phyloP scores from a whole-genome alignment of 371 early-diverging fungal species.

The Capillidium heterosporum region DNA sequence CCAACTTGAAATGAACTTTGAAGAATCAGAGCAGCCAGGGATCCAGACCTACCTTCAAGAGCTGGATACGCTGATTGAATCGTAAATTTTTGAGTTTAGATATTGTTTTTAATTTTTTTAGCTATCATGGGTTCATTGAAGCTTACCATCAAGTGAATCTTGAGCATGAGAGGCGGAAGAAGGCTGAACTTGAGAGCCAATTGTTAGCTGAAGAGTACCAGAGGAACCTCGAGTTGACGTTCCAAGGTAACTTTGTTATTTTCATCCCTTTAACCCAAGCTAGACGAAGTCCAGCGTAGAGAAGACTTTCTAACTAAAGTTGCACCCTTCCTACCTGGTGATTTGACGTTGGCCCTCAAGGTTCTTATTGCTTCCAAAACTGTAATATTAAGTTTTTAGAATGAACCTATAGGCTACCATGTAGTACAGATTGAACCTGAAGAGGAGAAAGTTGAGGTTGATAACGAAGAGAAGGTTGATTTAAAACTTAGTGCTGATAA shows the following conservation, averaged over 20 bases:
- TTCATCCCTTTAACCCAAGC: not conserved
- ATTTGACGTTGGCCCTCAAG: not conserved
- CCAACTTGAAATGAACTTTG: not conserved
- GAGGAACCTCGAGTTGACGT: not conserved
- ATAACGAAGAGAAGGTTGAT: no score
- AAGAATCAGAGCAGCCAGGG: not conserved
- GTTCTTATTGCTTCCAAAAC: no score
- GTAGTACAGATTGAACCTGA: no score
- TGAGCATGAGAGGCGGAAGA: not conserved
- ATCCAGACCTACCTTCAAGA: constrained; percentile 4
- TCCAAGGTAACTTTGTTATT: not conserved
- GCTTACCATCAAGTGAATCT: not conserved
- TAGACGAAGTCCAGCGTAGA: not conserved
- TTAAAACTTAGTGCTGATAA: no score
- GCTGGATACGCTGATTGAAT: not conserved
- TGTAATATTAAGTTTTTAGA: no score
- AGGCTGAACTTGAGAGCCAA: not conserved
- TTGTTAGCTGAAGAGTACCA: not conserved
- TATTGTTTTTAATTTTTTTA: not conserved
- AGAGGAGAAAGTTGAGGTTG: no score
- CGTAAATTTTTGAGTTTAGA: not conserved
- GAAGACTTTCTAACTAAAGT: not conserved
- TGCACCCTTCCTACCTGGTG: constrained; percentile 1
- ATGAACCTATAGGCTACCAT: no score
- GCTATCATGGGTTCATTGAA: not conserved